Evolutionary conservation across 139 green algal species (phyloP), one percentile per base, ranked within the genome.

Genomic region (Ettlia oleoabundans): DNA sequence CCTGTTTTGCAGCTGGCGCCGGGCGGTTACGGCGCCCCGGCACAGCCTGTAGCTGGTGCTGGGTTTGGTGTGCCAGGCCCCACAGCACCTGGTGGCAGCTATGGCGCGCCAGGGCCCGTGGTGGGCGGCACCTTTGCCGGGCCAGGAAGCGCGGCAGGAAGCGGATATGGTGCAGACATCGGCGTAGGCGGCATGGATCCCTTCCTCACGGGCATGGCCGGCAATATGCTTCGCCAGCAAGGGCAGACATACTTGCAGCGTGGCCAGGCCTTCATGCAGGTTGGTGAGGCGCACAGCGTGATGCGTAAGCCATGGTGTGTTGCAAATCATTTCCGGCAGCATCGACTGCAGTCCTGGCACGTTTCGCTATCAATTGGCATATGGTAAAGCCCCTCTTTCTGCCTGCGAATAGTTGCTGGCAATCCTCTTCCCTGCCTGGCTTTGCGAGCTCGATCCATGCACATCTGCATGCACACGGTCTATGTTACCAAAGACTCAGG

Each of bases 231-330:
- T 62, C 85, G 82, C 24, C 87, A 92, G 72, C 78, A 81, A 52
- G 88, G 89, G 4, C 73, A 83, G 62, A 84, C 69, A 4, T 92
- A 92, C 77, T 51, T 92, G 26, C 74, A 89, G 68, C 78, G 87
- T 1, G 86, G 87, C 28, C 85, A 92, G 41, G 81, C 74, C 13
- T 92, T 87, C 38, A 76, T 92, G 72, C 74, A 86, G 78, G 76
- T 69, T 15, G 47, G 47, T n/a, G n/a, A n/a, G n/a, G n/a, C n/a
- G n/a, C n/a, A n/a, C 47, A 58, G 47, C 47, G 15, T 10, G 13
- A 58, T 58, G 13, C 47, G 47, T 58, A 15, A n/a, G 64, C 26
- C 28, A 68, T 43, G 2, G 10, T 24, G n/a, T n/a, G n/a, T n/a
- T n/a, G n/a, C n/a, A n/a, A n/a, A n/a, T n/a, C n/a, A n/a, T n/a